Base-by-base conservation (phyloP, 352 stramenopile species). In the Globisporangium echinulatum region DNA sequence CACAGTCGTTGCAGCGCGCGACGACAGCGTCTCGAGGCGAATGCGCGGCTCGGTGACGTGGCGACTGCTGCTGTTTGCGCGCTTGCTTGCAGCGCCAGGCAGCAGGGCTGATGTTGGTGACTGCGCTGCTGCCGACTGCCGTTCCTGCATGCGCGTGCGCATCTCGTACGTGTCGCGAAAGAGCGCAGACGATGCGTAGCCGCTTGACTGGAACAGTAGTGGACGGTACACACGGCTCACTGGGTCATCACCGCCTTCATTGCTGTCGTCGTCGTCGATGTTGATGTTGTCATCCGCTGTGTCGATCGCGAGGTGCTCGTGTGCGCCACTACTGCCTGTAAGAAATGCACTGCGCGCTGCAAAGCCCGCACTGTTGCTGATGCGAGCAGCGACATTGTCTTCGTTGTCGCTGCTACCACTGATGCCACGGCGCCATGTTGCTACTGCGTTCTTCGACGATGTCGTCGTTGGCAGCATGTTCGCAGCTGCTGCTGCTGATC, bases 161-260 rank as follows among this genome's bases (percentile, higher is more conserved):
- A 92, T 90, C 68, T 92, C 82, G 52, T 82, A 92, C 19, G 71
- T 77, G 67, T 94, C 85, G 19, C 75, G 77, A 62, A 82, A 90
- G 39, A 94, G 73, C 61, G 90, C 81, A 2, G 85, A 94, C 7
- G 80, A 91, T 57, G 82, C 79, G 52, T 94, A 94, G 8, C 80
- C 85, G 33, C 71, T 85, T 25, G 84, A 89, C 19, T 87, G 66
- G 69, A 94, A 94, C 38, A 94, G 69, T 52, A 94, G 63, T 17
- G 84, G 84, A 1, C 82, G 80, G 38, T 94, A 90, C n/a, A 94
- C 81, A 59, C 73, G 59, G 17, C 17, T 33, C 46, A 4, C 17
- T 25, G 46, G 58, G 47, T 87, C 72, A 36, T 64, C 65, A 2
- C 73, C 67, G 1, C 58, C 64, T 15, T 47, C 46, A 37, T 17